Conservation (phyloP, 2,329 filamentous ascomycete species). For the Tolypocladium cylindrosporum region DNA sequence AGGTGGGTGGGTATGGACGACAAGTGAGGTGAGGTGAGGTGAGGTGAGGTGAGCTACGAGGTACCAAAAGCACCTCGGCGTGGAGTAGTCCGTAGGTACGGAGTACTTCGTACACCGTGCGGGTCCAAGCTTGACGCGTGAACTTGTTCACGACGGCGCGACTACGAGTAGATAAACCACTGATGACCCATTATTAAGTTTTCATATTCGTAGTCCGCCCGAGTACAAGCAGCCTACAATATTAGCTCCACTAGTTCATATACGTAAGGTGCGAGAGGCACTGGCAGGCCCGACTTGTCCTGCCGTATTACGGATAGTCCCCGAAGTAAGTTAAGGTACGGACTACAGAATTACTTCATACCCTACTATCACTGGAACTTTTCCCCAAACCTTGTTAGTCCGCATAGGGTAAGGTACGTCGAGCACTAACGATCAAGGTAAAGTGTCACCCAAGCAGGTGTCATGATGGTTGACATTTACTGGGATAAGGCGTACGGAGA, state of each 20-base stretch:
- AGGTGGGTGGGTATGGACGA: neutral
- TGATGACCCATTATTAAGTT: too few species aligned
- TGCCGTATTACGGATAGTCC: neutral
- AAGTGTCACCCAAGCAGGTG: neutral
- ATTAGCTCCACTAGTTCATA: too few species aligned
- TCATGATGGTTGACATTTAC: neutral
- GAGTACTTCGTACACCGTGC: too few species aligned
- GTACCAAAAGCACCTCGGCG: neutral
- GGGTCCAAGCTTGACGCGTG: neutral
- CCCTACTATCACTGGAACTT: neutral
- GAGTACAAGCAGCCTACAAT: too few species aligned
- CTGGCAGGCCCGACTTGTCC: neutral
- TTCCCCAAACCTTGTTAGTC: neutral
- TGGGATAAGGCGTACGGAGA: neutral
- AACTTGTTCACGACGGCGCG: neutral
- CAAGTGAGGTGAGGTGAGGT: neutral
- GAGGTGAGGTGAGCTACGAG: neutral
- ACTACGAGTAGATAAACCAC: too few species aligned
- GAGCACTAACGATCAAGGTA: too few species aligned
- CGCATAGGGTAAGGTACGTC: too few species aligned
- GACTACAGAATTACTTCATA: too few species aligned
- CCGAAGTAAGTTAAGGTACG: too few species aligned
- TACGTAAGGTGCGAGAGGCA: neutral
- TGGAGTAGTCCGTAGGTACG: neutral
- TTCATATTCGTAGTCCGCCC: too few species aligned